Conservation (phyloP, 2,329 filamentous ascomycete genomes). For the Dendryphion nanum region DNA sequence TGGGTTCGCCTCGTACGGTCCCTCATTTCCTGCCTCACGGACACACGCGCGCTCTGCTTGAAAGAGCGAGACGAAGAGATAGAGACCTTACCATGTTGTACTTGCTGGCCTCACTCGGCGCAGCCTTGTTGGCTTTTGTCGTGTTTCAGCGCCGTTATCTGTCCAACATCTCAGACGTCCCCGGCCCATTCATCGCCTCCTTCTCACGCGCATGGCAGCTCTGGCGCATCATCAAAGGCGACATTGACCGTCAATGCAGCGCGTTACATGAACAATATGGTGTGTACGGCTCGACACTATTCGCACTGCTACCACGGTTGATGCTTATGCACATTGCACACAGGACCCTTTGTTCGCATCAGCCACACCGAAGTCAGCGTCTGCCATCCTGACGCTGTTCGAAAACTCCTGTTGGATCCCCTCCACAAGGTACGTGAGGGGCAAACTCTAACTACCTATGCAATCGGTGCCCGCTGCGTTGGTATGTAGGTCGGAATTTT, state of each 20-base stretch:
- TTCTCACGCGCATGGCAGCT: conserved; percentile 41
- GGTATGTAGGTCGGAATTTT: too few species aligned
- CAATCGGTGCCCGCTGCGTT: too few species aligned
- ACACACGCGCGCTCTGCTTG: too few species aligned
- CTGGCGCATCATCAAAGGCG: conserved; percentile 37
- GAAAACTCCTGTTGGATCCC: conserved; percentile 34
- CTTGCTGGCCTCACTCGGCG: too few species aligned
- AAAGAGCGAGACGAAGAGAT: too few species aligned
- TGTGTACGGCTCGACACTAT: conserved; percentile 34
- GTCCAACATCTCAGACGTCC: conserved; percentile 41
- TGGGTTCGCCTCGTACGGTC: too few species aligned
- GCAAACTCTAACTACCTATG: too few species aligned
- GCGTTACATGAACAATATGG: conserved; percentile 24
- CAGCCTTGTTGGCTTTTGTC: neutral
- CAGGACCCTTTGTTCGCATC: conserved; percentile 46
- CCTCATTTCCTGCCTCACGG: too few species aligned
- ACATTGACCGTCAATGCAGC: conserved; percentile 36
- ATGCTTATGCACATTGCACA: neutral
- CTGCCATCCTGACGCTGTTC: conserved; percentile 42
- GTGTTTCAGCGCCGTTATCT: conserved; percentile 46
- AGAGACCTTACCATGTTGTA: too few species aligned
- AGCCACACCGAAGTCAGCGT: conserved; percentile 46
- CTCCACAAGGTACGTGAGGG: conserved; percentile 33
- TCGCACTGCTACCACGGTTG: conserved; percentile 9
- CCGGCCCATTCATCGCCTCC: conserved; percentile 43